A percentile compares a stretch with the other conserved stretches of the same genome.
phyloP scores from a whole-genome alignment of 257 asterid species.

The Rehmannia glutinosa region DNA sequence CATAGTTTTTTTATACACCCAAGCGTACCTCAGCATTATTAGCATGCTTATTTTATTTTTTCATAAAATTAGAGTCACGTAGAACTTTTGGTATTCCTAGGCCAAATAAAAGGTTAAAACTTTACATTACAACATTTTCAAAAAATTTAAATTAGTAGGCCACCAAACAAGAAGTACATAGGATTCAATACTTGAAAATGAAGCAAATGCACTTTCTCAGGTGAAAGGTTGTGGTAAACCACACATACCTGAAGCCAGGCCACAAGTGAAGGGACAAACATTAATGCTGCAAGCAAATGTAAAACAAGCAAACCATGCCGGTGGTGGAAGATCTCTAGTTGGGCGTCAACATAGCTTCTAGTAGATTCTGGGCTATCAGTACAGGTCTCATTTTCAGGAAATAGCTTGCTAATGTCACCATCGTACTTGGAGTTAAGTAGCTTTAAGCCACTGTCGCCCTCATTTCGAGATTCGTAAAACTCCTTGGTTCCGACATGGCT shows the following conservation, averaged over 20 bases:
- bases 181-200: not conserved
- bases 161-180: not conserved
- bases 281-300: conserved; percentile 71
- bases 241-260: conserved; percentile 88
- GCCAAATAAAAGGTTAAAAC: not conserved
- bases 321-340: conserved; percentile 84
- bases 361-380: conserved; percentile 53
- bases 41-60: not conserved
- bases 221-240: not conserved
- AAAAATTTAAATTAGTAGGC: not conserved
- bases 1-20: too few relatives aligned
- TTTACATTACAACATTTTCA: not conserved
- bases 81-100: not conserved
- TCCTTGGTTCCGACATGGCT: conserved; percentile 62
- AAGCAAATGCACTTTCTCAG: not conserved
- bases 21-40: not conserved
- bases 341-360: conserved; percentile 70
- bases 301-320: conserved; percentile 78
- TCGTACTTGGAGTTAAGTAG: conserved; percentile 35
- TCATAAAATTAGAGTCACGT: not conserved
- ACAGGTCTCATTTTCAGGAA: conserved; percentile 32
- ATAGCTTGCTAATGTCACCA: conserved; percentile 33
- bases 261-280: conserved; percentile 82
- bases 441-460: conserved; percentile 20
- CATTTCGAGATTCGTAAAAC: conserved; percentile 37